These are phyloP conservation scores for Diplocarpon mali DNA, from an alignment of 2,329 filamentous ascomycete species.

Conservation along the genomic window DNA sequence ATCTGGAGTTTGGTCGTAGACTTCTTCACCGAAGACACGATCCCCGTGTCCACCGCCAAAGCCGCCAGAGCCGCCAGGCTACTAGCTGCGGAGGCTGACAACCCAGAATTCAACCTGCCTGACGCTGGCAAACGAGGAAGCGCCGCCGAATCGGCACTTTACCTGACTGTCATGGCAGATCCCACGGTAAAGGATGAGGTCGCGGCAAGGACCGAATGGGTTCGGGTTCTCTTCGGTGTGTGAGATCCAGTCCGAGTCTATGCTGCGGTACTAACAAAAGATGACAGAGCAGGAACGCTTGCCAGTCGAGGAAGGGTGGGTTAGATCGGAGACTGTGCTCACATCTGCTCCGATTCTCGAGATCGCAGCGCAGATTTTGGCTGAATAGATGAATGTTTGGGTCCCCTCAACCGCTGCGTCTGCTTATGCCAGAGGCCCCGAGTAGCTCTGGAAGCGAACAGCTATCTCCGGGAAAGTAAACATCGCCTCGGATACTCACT, in stretches of 20 bases:
- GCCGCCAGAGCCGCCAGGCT: slow-evolving; percentile 2
- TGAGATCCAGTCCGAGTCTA: too few relatives aligned
- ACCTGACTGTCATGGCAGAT: slow-evolving; percentile 5
- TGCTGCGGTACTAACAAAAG: neutral
- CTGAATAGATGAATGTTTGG: neutral
- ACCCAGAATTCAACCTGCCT: slow-evolving; percentile 10
- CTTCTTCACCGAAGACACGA: slow-evolving; percentile 2
- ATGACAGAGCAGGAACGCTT: slow-evolving; percentile 1
- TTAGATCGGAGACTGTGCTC: neutral
- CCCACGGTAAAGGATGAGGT: neutral
- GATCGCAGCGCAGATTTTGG: neutral
- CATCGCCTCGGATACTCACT: too few relatives aligned
- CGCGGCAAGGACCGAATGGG: slow-evolving; percentile 5
- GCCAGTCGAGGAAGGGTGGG: slow-evolving; percentile 6
- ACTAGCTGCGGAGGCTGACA: neutral
- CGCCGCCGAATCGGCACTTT: slow-evolving; percentile 6
- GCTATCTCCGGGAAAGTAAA: too few relatives aligned
- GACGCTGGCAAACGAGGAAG: neutral
- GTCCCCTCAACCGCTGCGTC: neutral
- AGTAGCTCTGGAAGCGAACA: too few relatives aligned
- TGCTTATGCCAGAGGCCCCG: too few relatives aligned
- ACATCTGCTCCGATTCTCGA: slow-evolving; percentile 1
- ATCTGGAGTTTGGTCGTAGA: slow-evolving; percentile 6
- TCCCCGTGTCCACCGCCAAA: slow-evolving; percentile 4
- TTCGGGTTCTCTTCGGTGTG: slow-evolving; percentile 1